phyloP scores from a whole-genome alignment of 2,329 filamentous ascomycete genomes.

The Colletotrichum shisoi region DNA sequence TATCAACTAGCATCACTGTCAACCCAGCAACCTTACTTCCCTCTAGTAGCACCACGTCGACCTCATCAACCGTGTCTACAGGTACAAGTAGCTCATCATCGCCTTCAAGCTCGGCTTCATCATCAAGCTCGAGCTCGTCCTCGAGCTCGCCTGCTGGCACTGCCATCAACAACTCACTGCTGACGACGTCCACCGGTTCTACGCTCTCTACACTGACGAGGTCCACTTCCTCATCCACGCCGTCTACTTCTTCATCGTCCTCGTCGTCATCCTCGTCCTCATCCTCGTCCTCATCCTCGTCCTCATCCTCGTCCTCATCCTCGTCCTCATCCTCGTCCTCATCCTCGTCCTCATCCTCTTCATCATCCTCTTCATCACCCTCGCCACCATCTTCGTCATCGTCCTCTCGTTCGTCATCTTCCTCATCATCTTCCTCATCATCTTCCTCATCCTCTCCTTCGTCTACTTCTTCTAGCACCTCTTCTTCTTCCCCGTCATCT shows the following conservation, averaged over 20 bases:
- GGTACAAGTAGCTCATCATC: not conserved
- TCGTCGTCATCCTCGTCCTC: not conserved
- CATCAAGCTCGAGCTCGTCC: not conserved
- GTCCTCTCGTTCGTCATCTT: conserved; percentile 1
- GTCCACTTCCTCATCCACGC: not conserved
- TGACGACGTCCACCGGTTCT: not conserved
- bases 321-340: not conserved
- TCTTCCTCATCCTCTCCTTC: too few species aligned
- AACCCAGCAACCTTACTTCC: not conserved
- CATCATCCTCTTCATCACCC: not conserved
- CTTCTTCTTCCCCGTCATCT: too few species aligned
- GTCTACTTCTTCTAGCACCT: too few species aligned
- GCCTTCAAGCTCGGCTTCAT: not conserved
- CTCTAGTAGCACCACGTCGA: not conserved
- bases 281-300: not conserved
- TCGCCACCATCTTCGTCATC: too few species aligned
- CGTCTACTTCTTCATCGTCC: not conserved
- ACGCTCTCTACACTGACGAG: conserved; percentile 21
- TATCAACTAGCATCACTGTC: not conserved
- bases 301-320: not conserved
- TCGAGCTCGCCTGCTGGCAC: not conserved
- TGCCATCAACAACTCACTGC: not conserved
- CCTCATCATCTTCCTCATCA: too few species aligned
- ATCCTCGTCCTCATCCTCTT: not conserved
- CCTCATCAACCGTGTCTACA: not conserved